Evolutionary conservation across 768 basidiomycete species (phyloP).

Genomic region (Exidia glandulosa): DNA sequence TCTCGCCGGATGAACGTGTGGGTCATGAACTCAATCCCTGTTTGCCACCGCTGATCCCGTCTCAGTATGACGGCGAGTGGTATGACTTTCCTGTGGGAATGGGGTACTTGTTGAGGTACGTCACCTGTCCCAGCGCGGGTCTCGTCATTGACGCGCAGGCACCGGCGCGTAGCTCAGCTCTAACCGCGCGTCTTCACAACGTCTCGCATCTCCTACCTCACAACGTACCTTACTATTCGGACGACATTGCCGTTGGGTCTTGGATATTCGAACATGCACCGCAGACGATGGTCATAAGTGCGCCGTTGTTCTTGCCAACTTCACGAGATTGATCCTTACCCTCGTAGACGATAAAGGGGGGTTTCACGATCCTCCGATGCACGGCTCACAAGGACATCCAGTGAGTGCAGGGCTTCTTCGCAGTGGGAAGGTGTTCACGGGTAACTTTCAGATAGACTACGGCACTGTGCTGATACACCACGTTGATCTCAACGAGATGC

Average conservation of each 20-base stretch:
- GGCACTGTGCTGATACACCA: background rate
- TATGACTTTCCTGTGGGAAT: background rate
- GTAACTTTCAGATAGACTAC: background rate
- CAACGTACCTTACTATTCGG: background rate
- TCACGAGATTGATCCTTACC: background rate
- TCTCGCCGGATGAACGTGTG: background rate
- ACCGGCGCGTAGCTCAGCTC: background rate
- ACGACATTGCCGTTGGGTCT: background rate
- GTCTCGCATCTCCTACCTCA: background rate
- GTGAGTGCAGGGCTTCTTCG: background rate
- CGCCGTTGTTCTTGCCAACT: background rate
- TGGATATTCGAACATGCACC: background rate
- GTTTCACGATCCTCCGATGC: background rate
- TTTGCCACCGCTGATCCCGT: background rate
- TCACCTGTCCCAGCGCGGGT: background rate
- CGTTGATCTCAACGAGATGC: background rate
- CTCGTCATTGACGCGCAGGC: background rate
- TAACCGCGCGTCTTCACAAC: background rate
- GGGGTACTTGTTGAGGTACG: background rate
- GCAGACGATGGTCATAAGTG: background rate
- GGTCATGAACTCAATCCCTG: background rate
- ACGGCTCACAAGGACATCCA: background rate
- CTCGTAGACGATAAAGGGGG: background rate
- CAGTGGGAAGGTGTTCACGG: background rate
- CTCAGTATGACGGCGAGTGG: background rate